These are phyloP conservation scores for Trichocladium uniseriatum DNA, from an alignment of 495 filamentous ascomycete genomes.

Conservation along the genomic window DNA sequence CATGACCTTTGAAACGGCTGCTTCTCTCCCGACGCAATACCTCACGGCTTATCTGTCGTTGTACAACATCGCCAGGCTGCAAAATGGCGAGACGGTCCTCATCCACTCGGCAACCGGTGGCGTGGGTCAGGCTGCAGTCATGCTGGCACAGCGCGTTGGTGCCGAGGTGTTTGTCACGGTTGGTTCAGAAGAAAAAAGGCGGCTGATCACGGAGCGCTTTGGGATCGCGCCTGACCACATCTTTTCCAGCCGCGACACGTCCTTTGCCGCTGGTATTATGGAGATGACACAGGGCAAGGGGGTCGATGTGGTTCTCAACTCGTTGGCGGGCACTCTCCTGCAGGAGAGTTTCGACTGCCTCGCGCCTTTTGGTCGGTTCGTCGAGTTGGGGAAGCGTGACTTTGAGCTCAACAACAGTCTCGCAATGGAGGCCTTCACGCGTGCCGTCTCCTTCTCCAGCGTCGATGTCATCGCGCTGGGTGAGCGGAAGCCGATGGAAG, in stretches of 20 bases:
- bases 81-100: constrained; percentile 46
- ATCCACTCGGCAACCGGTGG: constrained; percentile 50
- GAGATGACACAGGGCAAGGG: constrained; percentile 39
- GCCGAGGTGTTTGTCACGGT: constrained; percentile 51
- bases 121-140: constrained; percentile 50
- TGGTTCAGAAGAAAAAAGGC: constrained; percentile 35
- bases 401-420: constrained; percentile 29
- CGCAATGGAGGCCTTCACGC: constrained; percentile 34
- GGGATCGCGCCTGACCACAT: constrained; percentile 45
- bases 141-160: constrained; percentile 40
- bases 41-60: constrained; percentile 45
- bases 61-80: constrained; percentile 28
- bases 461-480: constrained; percentile 24
- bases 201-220: constrained; percentile 37
- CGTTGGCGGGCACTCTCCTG: constrained; percentile 44
- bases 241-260: constrained; percentile 35
- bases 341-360: constrained; percentile 45
- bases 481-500: constrained; percentile 21
- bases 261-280: constrained; percentile 38
- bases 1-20: constrained; percentile 41
- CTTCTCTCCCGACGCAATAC: constrained; percentile 44
- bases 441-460: constrained; percentile 24
- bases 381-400: constrained; percentile 48
- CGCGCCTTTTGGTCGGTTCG: constrained; percentile 46
- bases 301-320: constrained; percentile 54